phyloP scores from a whole-genome alignment of 2,329 filamentous ascomycete genomes.

The Pseudocercospora fuligena region DNA sequence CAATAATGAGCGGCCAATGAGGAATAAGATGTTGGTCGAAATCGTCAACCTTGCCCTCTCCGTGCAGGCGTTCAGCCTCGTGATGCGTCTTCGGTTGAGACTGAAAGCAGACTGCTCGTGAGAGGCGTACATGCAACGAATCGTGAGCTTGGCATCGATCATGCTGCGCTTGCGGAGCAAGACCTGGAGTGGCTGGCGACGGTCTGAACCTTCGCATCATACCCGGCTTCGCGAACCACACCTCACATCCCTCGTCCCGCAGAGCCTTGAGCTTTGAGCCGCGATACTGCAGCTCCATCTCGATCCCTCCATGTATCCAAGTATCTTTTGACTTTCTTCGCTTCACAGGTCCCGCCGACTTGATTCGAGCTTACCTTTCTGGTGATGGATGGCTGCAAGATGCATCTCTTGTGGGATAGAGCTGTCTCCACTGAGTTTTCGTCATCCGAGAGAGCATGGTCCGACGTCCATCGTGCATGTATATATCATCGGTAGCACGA shows the following conservation, averaged over 20 bases:
- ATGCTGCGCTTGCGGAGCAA: neutral
- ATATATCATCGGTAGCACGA: constrained; percentile 25
- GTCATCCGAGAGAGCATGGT: constrained; percentile 31
- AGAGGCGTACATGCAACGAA: constrained; percentile 13
- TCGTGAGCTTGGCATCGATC: constrained; percentile 10
- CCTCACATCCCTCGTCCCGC: constrained; percentile 24
- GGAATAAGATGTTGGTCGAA: neutral
- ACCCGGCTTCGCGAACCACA: constrained; percentile 12
- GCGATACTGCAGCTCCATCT: constrained; percentile 30
- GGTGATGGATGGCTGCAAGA: constrained; percentile 25
- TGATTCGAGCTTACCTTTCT: constrained; percentile 28
- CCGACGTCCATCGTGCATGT: constrained; percentile 21
- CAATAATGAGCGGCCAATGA: neutral
- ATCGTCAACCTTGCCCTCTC: neutral
- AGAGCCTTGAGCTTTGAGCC: constrained; percentile 20
- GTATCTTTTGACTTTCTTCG: constrained; percentile 28
- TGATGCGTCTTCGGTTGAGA: constrained; percentile 11
- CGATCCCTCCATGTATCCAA: constrained; percentile 27
- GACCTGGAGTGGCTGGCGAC: constrained; percentile 17
- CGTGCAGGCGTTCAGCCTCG: constrained; percentile 16
- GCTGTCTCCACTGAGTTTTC: constrained; percentile 27
- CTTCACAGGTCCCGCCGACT: constrained; percentile 25
- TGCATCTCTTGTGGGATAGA: constrained; percentile 28
- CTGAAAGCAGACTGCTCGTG: constrained; percentile 6
- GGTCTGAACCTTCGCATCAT: constrained; percentile 18